Conservation (phyloP, 2,329 filamentous ascomycete species). For the Acephala macrosclerotiorum region DNA sequence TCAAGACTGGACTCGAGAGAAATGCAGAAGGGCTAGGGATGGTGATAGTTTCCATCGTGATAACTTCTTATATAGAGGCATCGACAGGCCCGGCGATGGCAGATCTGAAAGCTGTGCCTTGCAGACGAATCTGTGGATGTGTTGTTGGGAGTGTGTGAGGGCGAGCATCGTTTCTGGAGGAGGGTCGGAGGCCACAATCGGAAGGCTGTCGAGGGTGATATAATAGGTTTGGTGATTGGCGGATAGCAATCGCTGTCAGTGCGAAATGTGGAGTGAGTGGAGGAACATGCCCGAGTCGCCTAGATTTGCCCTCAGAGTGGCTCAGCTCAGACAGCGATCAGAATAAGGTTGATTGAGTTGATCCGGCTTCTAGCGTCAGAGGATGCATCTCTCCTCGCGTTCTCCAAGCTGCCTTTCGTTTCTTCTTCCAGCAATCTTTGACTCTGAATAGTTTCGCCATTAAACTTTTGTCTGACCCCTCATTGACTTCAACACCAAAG, state of each 20-base stretch:
- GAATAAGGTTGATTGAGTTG: conserved; percentile 4
- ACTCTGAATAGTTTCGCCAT: not conserved
- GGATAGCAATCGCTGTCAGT: conserved; percentile 20
- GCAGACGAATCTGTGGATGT: conserved; percentile 20
- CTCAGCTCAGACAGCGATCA: not conserved
- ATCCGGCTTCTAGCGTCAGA: not conserved
- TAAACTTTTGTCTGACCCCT: conserved; percentile 8
- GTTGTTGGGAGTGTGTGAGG: conserved; percentile 23
- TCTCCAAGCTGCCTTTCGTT: not conserved
- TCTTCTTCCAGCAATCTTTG: not conserved
- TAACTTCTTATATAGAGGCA: conserved; percentile 22
- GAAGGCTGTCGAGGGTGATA: conserved; percentile 5
- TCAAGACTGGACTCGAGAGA: conserved; percentile 48
- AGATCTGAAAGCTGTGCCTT: conserved; percentile 3
- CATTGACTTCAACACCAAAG: conserved; percentile 18
- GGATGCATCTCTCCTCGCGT: not conserved
- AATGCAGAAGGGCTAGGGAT: conserved; percentile 66
- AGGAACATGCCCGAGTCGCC: not conserved
- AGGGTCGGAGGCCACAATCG: not conserved
- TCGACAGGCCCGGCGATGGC: not conserved
- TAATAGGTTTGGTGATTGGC: conserved; percentile 10
- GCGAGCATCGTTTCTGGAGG: conserved; percentile 20
- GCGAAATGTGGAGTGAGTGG: not conserved
- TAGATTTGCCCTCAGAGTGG: not conserved
- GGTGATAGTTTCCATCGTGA: conserved; percentile 63